Evolutionary conservation across 768 basidiomycete species (phyloP).

Genomic region (Chlorophyllum brunneum): DNA sequence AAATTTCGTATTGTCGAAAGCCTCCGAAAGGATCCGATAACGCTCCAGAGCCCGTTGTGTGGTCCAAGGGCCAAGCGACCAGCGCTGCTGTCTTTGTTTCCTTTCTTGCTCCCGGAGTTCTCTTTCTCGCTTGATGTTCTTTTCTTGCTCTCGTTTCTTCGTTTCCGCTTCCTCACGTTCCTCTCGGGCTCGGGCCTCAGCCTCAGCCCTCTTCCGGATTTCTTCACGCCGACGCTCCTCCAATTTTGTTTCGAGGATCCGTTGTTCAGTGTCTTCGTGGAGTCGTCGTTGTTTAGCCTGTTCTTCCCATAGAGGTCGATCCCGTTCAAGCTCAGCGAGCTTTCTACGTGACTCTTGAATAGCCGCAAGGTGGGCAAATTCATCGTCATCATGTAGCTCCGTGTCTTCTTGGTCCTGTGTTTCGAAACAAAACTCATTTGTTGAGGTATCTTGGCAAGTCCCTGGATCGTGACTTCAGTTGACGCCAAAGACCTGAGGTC

Average conservation of each 20-base stretch:
- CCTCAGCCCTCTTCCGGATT: constrained; percentile 23
- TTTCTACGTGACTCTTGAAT: constrained; percentile 67
- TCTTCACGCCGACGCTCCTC: constrained; percentile 31
- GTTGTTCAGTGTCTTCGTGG: constrained; percentile 40
- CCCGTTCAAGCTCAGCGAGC: constrained; percentile 61
- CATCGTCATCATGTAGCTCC: constrained; percentile 21
- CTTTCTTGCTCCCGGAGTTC: constrained; percentile 17
- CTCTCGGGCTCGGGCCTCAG: constrained; percentile 23
- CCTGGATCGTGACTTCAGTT: not conserved
- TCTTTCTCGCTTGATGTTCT: constrained; percentile 21
- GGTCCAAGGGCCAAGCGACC: constrained; percentile 63
- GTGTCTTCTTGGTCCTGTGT: constrained; percentile 9
- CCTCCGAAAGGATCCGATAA: constrained; percentile 54
- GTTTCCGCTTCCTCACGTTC: constrained; percentile 29
- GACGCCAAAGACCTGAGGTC: too few species aligned
- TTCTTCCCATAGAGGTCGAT: constrained; percentile 60
- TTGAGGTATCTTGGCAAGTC: not conserved
- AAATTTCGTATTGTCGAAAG: constrained; percentile 63
- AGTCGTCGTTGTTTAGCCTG: constrained; percentile 41
- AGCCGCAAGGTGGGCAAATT: constrained; percentile 33
- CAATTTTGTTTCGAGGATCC: constrained; percentile 30
- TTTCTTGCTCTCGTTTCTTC: constrained; percentile 20
- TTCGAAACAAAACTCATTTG: not conserved
- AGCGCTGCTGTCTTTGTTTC: constrained; percentile 44
- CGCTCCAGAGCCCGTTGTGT: constrained; percentile 64